phyloP scores from a whole-genome alignment of 768 basidiomycete genomes.

The Lyophyllum decastes region DNA sequence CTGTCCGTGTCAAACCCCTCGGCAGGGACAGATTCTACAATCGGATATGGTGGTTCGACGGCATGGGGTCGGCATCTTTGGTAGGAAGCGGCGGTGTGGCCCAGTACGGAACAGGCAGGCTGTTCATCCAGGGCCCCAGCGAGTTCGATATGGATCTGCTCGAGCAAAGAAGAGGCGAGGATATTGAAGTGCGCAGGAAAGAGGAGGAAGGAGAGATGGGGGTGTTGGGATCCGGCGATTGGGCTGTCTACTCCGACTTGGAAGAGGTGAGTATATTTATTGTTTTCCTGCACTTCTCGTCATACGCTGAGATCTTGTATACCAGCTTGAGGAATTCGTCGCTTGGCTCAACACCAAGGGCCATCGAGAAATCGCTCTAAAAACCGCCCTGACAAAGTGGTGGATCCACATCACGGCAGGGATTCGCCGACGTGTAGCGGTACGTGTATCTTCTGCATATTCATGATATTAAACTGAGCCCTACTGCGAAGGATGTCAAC shows the following conservation, averaged over 20 bases:
- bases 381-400: constrained; percentile 78
- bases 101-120: constrained; percentile 84
- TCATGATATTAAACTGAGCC: constrained; percentile 8
- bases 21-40: constrained; percentile 95
- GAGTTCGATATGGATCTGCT: constrained; percentile 78
- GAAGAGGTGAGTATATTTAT: constrained; percentile 69
- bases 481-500: constrained; percentile 74
- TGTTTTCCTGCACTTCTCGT: neutral
- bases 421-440: constrained; percentile 72
- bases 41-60: constrained; percentile 98
- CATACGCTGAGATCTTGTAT: constrained; percentile 10
- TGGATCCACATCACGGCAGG: constrained; percentile 82
- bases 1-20: constrained; percentile 83
- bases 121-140: constrained; percentile 93
- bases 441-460: constrained; percentile 37
- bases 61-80: constrained; percentile 83
- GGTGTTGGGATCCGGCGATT: constrained; percentile 73
- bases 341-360: constrained; percentile 94
- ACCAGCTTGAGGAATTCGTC: constrained; percentile 78
- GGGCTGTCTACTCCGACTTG: constrained; percentile 87
- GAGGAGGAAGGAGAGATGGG: constrained; percentile 84
- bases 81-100: constrained; percentile 77
- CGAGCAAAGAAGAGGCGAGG: constrained; percentile 55
- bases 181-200: constrained; percentile 59
- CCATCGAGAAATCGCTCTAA: constrained; percentile 80